These are phyloP conservation scores for Cladobotryum protrusum DNA, from an alignment of 2,329 filamentous ascomycete species.

Conservation along the genomic window DNA sequence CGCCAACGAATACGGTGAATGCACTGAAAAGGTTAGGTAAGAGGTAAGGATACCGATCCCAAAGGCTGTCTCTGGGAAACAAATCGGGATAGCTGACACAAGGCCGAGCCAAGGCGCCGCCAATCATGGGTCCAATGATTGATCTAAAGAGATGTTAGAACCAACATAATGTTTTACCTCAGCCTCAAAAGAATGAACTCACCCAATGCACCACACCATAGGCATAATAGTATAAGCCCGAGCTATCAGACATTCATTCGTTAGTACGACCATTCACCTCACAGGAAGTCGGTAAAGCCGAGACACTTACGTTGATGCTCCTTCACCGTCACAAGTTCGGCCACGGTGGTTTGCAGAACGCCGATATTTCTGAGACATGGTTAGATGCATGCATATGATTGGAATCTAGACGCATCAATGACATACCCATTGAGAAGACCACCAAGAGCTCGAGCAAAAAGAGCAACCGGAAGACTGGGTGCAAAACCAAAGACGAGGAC, in stretches of 20 bases:
- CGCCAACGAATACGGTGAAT: slow-evolving; percentile 66
- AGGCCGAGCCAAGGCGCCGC: slow-evolving; percentile 81
- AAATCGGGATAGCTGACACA: slow-evolving; percentile 72
- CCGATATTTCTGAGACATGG: slow-evolving; percentile 68
- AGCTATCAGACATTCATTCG: slow-evolving; percentile 40
- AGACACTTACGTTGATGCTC: slow-evolving; percentile 73
- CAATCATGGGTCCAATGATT: slow-evolving; percentile 86
- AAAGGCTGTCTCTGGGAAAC: slow-evolving; percentile 69
- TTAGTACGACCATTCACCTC: slow-evolving; percentile 18
- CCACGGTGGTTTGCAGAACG: slow-evolving; percentile 89
- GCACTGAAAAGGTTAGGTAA: slow-evolving; percentile 89
- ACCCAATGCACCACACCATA: slow-evolving; percentile 94
- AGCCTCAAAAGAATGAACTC: slow-evolving; percentile 24
- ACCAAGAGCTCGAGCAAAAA: slow-evolving; percentile 82
- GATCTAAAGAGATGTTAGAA: slow-evolving; percentile 52
- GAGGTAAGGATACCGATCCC: slow-evolving; percentile 83
- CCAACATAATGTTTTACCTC: background rate
- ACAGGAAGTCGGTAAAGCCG: background rate
- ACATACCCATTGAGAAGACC: slow-evolving; percentile 88
- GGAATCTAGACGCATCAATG: background rate
- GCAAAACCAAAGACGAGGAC: slow-evolving; percentile 92
- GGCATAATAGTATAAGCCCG: slow-evolving; percentile 97
- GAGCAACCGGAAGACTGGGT: slow-evolving; percentile 70
- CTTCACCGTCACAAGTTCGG: slow-evolving; percentile 86
- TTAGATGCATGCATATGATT: background rate